Evolutionary conservation across 345 rosid species (phyloP), one percentile per base, ranked within the genome.

Genomic region (Combretum micranthum): DNA sequence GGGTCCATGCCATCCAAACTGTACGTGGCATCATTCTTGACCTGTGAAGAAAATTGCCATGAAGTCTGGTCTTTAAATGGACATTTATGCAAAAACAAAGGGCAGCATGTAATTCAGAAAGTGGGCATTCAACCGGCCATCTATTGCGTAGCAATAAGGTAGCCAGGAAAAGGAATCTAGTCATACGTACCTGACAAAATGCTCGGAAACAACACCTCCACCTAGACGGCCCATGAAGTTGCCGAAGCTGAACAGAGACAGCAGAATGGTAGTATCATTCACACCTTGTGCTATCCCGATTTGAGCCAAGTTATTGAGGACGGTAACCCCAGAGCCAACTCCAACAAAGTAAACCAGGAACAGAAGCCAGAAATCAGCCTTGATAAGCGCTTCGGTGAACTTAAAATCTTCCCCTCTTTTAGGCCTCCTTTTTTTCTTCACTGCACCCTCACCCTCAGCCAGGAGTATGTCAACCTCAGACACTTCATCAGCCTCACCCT

Each of bases 321-420:
- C 83, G 0, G 92, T 85, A 19, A 82, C 81, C 32, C 86, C 86
- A 3, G 92, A 77, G 44, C 88, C 88, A 59, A 82, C 88, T 61
- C 88, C 88, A 11, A 69, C 70, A 61, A 85, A 85, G 71, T 72
- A 85, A 61, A 76, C 83, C 50, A 71, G 69, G 72, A 78, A 85
- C 62, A 85, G 86, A 48, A 82, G 86, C 92, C 92, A 85, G 72
- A 82, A 85, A 78, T 85, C 92, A 25, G 92, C 88, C 72, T 85
- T 82, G 59, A 85, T 44, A 55, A 80, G 52, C 56, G 88, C 92
- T 64, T 80, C 92, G 17, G 53, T 63, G 60, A 85, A 80, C 45
- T 55, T 72, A 62, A 85, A 85, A 68, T 82, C 85, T 70, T 84
- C 87, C 54, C 91, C 91, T 65, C 91, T 71, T 67, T 72, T 84